phyloP scores from a whole-genome alignment of 768 basidiomycete genomes.

The Hygrophoropsis aurantiaca region DNA sequence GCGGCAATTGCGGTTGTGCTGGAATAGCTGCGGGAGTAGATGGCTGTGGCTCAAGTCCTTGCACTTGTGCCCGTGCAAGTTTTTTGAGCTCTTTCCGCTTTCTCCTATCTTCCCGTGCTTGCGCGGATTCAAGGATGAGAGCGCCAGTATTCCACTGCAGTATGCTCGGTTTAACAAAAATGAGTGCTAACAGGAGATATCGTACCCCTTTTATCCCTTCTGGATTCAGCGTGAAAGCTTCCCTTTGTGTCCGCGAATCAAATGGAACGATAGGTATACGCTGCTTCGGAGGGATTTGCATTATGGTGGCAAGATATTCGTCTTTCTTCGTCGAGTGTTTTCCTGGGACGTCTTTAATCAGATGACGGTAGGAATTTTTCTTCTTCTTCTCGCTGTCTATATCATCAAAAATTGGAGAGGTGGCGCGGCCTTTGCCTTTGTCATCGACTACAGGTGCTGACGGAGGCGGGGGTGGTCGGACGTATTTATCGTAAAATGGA shows the following conservation, averaged over 20 bases:
- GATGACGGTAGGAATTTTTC: constrained; percentile 75
- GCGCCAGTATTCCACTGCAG: constrained; percentile 65
- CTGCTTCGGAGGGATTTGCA: constrained; percentile 72
- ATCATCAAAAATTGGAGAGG: constrained; percentile 52
- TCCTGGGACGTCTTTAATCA: constrained; percentile 75
- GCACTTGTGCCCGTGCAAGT: constrained; percentile 56
- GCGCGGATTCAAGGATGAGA: constrained; percentile 65
- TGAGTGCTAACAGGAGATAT: constrained; percentile 10
- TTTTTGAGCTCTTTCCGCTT: constrained; percentile 78
- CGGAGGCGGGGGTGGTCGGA: constrained; percentile 50
- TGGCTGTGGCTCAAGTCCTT: constrained; percentile 14
- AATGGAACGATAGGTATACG: constrained; percentile 61
- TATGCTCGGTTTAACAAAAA: constrained; percentile 12
- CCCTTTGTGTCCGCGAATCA: constrained; percentile 64
- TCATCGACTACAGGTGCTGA: constrained; percentile 21
- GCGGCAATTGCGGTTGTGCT: constrained; percentile 10
- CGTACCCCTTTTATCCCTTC: constrained; percentile 75
- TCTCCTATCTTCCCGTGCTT: constrained; percentile 76
- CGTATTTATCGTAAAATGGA: constrained; percentile 79
- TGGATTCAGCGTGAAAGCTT: constrained; percentile 71
- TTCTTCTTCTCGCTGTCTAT: constrained; percentile 60
- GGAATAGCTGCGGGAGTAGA: constrained; percentile 5
- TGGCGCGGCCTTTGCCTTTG: constrained; percentile 28
- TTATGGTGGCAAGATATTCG: constrained; percentile 63
- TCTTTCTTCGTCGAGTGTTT: constrained; percentile 84